phyloP scores from a whole-genome alignment of 805 yeast genomes.

The Candida adriatica region DNA sequence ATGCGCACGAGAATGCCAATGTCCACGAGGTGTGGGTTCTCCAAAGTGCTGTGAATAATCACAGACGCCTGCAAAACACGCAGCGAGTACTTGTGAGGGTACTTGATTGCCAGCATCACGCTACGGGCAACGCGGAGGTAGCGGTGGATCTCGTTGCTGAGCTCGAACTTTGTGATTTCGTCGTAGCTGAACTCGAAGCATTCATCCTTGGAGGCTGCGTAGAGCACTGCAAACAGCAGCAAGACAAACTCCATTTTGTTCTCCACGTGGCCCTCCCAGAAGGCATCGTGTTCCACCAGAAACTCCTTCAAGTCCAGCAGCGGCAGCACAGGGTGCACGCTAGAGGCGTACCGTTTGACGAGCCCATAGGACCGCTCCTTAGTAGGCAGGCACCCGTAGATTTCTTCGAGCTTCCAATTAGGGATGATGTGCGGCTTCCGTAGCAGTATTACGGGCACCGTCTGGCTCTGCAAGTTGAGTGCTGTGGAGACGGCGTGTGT shows the following conservation, averaged over 20 bases:
- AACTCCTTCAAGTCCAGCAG: conserved; percentile 41
- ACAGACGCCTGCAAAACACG: conserved; percentile 42
- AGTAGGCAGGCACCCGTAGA: conserved; percentile 39
- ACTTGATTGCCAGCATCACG: conserved; percentile 42
- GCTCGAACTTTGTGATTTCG: conserved; percentile 23
- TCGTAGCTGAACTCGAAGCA: conserved; percentile 49
- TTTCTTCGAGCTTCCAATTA: conserved; percentile 25
- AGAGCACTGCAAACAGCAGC: conserved; percentile 44
- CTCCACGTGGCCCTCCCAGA: conserved; percentile 34
- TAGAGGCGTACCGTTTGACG: conserved; percentile 39
- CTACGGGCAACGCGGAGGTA: conserved; percentile 43
- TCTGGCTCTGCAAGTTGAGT: conserved; percentile 19
- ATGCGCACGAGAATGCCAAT: conserved; percentile 49
- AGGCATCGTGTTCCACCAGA: conserved; percentile 37
- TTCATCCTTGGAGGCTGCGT: conserved; percentile 53
- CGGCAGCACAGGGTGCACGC: conserved; percentile 53
- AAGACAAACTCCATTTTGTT: conserved; percentile 40
- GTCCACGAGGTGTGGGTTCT: conserved; percentile 49
- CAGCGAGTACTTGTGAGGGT: conserved; percentile 38
- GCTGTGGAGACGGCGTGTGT: conserved; percentile 7
- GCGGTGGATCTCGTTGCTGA: conserved; percentile 39
- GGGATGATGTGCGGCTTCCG: conserved; percentile 21
- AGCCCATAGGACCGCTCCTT: conserved; percentile 39
- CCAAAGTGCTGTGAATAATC: conserved; percentile 44
- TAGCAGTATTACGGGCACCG: conserved; percentile 20